These are phyloP conservation scores for Suhomyces panamericanus DNA, from an alignment of 1,139 yeast genomes.

Conservation along the genomic window DNA sequence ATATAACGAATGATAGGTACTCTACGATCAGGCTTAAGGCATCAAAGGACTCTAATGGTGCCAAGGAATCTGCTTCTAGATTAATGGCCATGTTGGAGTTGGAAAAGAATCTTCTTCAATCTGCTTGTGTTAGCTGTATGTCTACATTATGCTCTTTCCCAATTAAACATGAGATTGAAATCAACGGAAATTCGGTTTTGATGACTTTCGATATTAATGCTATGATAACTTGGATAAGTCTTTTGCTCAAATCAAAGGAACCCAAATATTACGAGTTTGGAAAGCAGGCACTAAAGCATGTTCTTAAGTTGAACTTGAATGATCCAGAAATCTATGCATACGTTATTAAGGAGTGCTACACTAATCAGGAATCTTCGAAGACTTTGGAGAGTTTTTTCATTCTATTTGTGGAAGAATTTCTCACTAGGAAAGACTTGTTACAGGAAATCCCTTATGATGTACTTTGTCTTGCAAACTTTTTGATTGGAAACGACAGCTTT, in stretches of 20 bases:
- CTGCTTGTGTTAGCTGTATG: slow-evolving; percentile 79
- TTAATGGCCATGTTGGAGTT: slow-evolving; percentile 76
- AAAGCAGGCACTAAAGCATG: slow-evolving; percentile 65
- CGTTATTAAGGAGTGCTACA: slow-evolving; percentile 69
- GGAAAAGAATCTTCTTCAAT: slow-evolving; percentile 70
- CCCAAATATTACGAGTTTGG: slow-evolving; percentile 68
- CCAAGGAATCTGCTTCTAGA: slow-evolving; percentile 6
- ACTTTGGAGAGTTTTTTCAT: slow-evolving; percentile 69
- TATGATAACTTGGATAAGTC: slow-evolving; percentile 75
- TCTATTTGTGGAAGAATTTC: slow-evolving; percentile 63
- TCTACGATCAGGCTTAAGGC: slow-evolving; percentile 54
- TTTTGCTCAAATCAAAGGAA: slow-evolving; percentile 59
- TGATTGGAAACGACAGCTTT: slow-evolving; percentile 64
- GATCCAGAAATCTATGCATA: slow-evolving; percentile 59
- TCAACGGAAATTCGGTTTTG: slow-evolving; percentile 44
- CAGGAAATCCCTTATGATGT: slow-evolving; percentile 55
- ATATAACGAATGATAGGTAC: slow-evolving; percentile 68
- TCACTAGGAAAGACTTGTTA: slow-evolving; percentile 34
- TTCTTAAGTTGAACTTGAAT: slow-evolving; percentile 60
- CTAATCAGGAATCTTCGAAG: slow-evolving; percentile 49
- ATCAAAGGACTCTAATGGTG: slow-evolving; percentile 48
- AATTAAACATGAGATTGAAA: slow-evolving; percentile 51
- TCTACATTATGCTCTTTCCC: slow-evolving; percentile 73
- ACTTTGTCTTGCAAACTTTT: slow-evolving; percentile 63
- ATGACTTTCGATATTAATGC: slow-evolving; percentile 72